Evolutionary conservation across 495 filamentous ascomycete species (phyloP).

Genomic region (Penicillium salamii): DNA sequence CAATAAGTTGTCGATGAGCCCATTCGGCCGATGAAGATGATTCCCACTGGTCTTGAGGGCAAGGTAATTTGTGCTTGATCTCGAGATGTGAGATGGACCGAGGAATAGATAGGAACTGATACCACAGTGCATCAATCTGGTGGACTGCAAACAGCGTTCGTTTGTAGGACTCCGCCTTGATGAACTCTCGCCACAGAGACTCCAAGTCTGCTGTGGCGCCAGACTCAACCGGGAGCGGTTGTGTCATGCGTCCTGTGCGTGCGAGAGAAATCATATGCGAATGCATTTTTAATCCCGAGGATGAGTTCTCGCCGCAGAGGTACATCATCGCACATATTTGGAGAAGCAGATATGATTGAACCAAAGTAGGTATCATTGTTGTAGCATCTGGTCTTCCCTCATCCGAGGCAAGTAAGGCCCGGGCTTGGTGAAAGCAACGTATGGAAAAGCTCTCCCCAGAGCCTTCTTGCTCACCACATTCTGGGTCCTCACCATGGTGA

Average conservation of each 20-base stretch:
- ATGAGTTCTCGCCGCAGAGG: conserved; percentile 28
- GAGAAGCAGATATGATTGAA: conserved; percentile 33
- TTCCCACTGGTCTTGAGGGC: conserved; percentile 26
- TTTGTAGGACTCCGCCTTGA: conserved; percentile 33
- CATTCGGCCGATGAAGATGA: conserved; percentile 29
- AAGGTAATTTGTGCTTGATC: conserved; percentile 39
- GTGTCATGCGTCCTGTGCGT: conserved; percentile 24
- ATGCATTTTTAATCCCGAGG: conserved; percentile 31
- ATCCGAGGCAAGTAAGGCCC: conserved; percentile 17
- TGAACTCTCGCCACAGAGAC: conserved; percentile 31
- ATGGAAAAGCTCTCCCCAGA: conserved; percentile 24
- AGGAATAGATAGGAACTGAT: conserved; percentile 36
- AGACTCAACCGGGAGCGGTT: conserved; percentile 17
- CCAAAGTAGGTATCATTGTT: conserved; percentile 12
- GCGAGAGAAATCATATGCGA: conserved; percentile 33
- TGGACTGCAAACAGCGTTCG: conserved; percentile 36
- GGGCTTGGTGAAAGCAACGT: conserved; percentile 34
- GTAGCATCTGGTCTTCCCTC: conserved; percentile 8
- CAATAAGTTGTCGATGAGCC: conserved; percentile 30
- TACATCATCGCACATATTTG: conserved; percentile 40
- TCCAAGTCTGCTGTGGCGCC: conserved; percentile 20
- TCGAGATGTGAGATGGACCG: conserved; percentile 35
- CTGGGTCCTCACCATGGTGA: conserved; percentile 38
- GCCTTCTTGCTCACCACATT: conserved; percentile 21
- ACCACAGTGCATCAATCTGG: conserved; percentile 38